Evolutionary conservation across 441 rosid species (phyloP).

Genomic region (Syzygium malaccense): DNA sequence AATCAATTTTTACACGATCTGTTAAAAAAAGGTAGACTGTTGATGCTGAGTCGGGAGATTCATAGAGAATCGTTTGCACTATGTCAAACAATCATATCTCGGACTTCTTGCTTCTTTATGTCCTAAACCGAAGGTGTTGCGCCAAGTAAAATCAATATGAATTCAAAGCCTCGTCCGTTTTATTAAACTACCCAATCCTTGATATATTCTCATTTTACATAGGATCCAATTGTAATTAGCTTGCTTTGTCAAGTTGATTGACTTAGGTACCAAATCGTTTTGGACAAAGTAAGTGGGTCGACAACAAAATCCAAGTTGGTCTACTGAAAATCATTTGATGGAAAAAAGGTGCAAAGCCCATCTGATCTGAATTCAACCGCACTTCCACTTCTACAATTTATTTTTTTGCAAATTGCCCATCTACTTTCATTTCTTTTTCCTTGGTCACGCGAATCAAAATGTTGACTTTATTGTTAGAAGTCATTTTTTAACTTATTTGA

Average conservation of each 20-base stretch:
- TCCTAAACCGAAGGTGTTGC: neutral
- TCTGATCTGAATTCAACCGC: neutral
- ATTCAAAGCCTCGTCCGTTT: neutral
- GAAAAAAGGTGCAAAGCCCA: neutral
- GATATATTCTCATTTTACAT: neutral
- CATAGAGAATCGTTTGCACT: neutral
- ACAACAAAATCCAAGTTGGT: slow-evolving; percentile 20
- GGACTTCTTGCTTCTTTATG: neutral
- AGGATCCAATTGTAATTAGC: neutral
- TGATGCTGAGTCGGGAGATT: neutral
- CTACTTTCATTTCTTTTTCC: neutral
- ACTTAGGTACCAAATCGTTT: neutral
- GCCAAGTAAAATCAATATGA: neutral
- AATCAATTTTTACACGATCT: fast-evolving
- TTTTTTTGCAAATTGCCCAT: neutral
- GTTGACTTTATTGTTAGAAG: neutral
- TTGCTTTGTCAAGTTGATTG: neutral
- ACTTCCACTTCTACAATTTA: neutral
- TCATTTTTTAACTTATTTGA: neutral
- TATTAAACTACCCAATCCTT: neutral
- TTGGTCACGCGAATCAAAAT: neutral
- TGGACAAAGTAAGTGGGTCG: slow-evolving; percentile 6
- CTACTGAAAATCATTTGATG: neutral
- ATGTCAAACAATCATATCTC: neutral
- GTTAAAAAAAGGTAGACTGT: neutral